Evolutionary conservation across 2,329 filamentous ascomycete genomes (phyloP).

Genomic region (Elsinoe australis): DNA sequence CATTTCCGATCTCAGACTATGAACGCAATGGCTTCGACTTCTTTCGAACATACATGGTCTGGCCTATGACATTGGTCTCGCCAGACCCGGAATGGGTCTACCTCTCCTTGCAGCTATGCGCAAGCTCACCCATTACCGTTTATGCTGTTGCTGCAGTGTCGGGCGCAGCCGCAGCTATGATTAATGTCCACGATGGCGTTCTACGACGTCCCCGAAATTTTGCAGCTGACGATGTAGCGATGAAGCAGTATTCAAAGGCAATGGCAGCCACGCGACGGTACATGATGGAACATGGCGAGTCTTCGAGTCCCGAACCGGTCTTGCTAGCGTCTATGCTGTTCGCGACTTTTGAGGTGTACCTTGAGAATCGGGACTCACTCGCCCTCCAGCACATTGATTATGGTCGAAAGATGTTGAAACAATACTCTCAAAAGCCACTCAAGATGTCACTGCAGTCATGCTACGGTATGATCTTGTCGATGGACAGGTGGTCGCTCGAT

Average conservation of each 20-base stretch:
- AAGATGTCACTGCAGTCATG: constrained; percentile 9
- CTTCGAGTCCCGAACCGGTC: constrained; percentile 3
- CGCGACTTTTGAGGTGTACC: constrained; percentile 6
- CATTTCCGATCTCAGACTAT: neutral
- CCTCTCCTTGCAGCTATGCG: constrained; percentile 2
- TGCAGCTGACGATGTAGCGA: neutral
- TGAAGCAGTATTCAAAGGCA: constrained; percentile 8
- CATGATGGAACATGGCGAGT: constrained; percentile 1
- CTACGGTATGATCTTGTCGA: constrained; percentile 10
- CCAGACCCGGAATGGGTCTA: constrained; percentile 14
- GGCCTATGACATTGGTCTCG: constrained; percentile 11
- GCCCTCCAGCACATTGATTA: constrained; percentile 9
- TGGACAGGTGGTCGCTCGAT: constrained; percentile 12
- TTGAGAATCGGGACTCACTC: neutral
- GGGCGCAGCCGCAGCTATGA: constrained; percentile 4
- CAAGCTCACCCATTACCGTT: neutral
- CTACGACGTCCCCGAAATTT: neutral
- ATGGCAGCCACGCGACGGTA: constrained; percentile 3
- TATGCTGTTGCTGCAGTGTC: constrained; percentile 4
- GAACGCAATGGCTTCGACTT: constrained; percentile 9
- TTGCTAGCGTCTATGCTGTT: constrained; percentile 8
- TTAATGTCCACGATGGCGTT: constrained; percentile 10
- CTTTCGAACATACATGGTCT: constrained; percentile 8
- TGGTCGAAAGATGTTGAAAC: neutral
- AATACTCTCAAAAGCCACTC: neutral